Evolutionary conservation across 2,329 filamentous ascomycete species (phyloP), one percentile per base, ranked within the genome.

Genomic region (Fusarium denticulatum): DNA sequence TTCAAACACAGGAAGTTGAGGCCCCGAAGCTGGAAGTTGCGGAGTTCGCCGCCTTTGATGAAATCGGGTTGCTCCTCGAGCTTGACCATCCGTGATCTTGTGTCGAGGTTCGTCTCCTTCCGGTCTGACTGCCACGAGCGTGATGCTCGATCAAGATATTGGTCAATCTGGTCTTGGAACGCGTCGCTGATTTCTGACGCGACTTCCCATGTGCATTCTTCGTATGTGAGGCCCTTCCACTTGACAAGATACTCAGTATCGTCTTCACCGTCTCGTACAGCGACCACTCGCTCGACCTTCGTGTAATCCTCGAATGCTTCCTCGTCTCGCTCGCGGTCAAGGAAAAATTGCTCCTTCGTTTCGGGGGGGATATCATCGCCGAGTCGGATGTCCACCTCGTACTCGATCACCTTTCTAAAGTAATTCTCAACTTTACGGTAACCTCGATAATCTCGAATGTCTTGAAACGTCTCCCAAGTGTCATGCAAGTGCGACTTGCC

Each of bases 1-100:
- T 98, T 97, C 83, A 97, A 94, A 50, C 94, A 94, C 71, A 99
- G 86, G 82, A 98, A 99, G 84, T 98, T 98, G 69, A 99, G 86
- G 36, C 97, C 96, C 74, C 93, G 94, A 77, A 98, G 88, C 83
- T 99, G 97, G 81, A 99, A 99, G 73, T 95, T 92, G 75, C 96
- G 92, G 59, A 99, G 89, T 81, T 96, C 90, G 47, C 96, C 96
- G 75, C 91, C 90, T 74, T 92, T 89, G 82, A 99, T 91, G 80
- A 97, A 99, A 39, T 89, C 88, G 2, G 96, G 96, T 78, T 98
- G 96, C 65, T 91, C 89, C 70, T 93, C 92, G 73, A 97, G 85
- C 82, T 88, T 94, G 61, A 83, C 89, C 88, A 88, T 96, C 86
- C 89, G 86, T 36, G 92, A 90, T 60, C 96, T 91, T 3, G 94